These are phyloP conservation scores for Beta macrorhiza DNA, from an alignment of 179 eudicot species.

Conservation along the genomic window DNA sequence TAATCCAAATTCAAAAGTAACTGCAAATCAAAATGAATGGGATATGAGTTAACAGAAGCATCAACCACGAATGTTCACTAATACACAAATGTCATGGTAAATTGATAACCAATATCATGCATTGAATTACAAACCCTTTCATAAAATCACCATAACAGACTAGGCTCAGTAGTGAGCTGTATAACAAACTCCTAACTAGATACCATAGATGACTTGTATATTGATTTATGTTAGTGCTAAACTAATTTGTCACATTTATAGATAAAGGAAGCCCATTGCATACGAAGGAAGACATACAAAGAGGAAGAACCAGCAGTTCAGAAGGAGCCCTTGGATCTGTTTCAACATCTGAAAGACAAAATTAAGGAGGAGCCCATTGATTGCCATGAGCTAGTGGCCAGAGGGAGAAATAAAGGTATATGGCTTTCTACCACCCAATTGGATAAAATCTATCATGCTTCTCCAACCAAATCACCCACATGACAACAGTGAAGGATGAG, in stretches of 20 bases:
- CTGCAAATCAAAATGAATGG: background rate
- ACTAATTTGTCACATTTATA: background rate
- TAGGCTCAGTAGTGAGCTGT: background rate
- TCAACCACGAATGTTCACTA: background rate
- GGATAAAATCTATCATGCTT: background rate
- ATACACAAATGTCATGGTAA: background rate
- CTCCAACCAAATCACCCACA: background rate
- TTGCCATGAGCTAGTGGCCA: background rate
- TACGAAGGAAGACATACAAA: background rate
- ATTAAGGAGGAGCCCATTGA: background rate
- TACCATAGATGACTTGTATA: background rate
- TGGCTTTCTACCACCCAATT: background rate
- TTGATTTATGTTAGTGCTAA: background rate
- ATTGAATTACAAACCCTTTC: background rate
- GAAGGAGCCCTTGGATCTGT: background rate
- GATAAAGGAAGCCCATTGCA: background rate
- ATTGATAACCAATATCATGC: background rate
- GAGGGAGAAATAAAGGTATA: background rate
- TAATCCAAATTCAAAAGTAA: background rate
- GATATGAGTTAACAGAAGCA: background rate
- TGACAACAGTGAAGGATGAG: background rate
- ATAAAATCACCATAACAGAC: background rate
- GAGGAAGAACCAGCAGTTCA: background rate
- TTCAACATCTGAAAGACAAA: background rate
- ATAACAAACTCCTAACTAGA: background rate